Evolutionary conservation across 441 rosid genomes (phyloP), one percentile per base, ranked within the genome.

Genomic region (Brassica hybrid): DNA sequence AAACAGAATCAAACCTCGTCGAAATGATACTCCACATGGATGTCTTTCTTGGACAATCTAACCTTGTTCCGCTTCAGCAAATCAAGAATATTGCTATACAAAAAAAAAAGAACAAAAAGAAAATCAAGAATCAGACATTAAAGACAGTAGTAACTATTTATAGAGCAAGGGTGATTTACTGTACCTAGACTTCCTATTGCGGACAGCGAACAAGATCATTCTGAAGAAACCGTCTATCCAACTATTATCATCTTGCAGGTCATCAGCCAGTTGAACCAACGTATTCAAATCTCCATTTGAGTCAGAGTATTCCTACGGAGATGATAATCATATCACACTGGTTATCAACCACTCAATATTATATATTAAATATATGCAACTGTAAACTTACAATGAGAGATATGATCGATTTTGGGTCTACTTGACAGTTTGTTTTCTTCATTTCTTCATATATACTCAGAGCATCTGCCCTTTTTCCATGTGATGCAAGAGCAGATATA

Each of bases 181-280:
- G 70, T 13, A 94, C 96, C 92, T 86, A 25, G 89, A 50, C 73
- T 86, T 77, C 84, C 86, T 85, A 19, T 76, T 72, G 58, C 83
- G 85, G 27, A 88, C 76, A 78, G 85, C 87, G 27, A 79, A 82
- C 70, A 74, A 6, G 67, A 94, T 76, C 63, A 83, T 69, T 79
- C 92, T 88, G 80, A 80, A 78, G 84, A 95, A 92, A 43, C 91
- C 94, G 43, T 88, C 89, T 41, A 63, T 52, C 96, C 96, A 89
- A 76, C 79, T 73, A 57, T 73, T 77, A 16, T 60, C 69, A 81
- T 78, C 88, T 66, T 76, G 76, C 73, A 92, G 73, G 65, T 87
- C 89, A 76, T 88, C 85, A 70, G 89, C 83, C 27, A 94, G 76
- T 71, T 82, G 65, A 68, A 89, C 79, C 80, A 87, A 36, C 75